Conservation (phyloP, 768 basidiomycete species). For the Serendipita vermifera region DNA sequence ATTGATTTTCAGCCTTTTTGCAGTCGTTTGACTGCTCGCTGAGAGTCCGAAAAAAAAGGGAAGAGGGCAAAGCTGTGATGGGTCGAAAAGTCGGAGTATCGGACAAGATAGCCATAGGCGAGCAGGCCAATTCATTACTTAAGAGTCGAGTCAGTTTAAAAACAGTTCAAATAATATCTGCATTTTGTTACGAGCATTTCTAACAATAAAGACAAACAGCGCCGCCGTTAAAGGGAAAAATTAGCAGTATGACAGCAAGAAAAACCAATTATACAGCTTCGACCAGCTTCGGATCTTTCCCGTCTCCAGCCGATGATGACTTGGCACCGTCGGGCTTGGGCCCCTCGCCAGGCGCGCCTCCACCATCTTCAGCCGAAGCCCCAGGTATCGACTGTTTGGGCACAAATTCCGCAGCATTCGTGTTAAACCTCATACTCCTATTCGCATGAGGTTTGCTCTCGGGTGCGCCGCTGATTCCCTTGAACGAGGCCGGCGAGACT, state of each 20-base stretch:
- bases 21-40: background rate
- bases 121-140: no score
- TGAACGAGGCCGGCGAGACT: slow-evolving; percentile 65
- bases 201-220: no score
- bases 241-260: no score
- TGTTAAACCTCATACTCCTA: slow-evolving; percentile 58
- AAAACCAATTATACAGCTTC: background rate
- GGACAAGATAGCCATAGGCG: background rate
- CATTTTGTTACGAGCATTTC: no score
- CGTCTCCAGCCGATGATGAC: background rate
- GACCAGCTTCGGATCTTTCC: background rate
- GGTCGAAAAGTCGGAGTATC: slow-evolving; percentile 1
- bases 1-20: background rate
- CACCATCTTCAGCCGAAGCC: background rate
- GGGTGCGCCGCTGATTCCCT: slow-evolving; percentile 63
- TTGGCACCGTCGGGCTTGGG: background rate
- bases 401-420: slow-evolving; percentile 14
- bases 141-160: no score
- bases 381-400: background rate
- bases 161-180: no score
- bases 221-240: no score
- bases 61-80: slow-evolving; percentile 1
- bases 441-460: slow-evolving; percentile 45
- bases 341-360: background rate
- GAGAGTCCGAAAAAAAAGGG: slow-evolving; percentile 7